Evolutionary conservation across 768 basidiomycete genomes (phyloP), one percentile per base, ranked within the genome.

Genomic region (Hypholoma fasciculare): DNA sequence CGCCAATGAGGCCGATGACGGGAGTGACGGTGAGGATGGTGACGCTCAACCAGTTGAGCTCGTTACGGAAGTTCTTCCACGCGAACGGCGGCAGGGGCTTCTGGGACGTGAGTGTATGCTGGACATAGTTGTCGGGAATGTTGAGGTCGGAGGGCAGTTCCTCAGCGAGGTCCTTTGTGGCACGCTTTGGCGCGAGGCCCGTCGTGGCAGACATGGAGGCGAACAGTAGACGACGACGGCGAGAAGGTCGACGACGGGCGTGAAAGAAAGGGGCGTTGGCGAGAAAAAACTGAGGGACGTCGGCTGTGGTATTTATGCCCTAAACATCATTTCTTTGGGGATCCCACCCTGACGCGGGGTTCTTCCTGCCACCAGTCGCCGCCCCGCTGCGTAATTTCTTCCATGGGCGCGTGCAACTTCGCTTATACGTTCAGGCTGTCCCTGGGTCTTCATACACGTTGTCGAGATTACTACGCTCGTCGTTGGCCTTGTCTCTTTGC

Each of bases 41-140:
- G 67, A 90, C 81, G 65, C 83, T 88, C 65, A 95, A 80, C 84
- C 87, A 96, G 72, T 90, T 86, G 63, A 94, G 74, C 67, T 92
- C 88, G 20, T 75, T 75, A 65, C 71, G 61, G 54, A 82, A 68
- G 66, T 87, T 92, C 27, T 74, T 68, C 83, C 80, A 84, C 4
- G 78, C 76, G 61, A 92, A 74, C 1, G 89, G 89, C 0, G 90
- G 90, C 11, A 88, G 78, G 3, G 86, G 67, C 67, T 88, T 89
- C 58, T 82, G 78, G 36, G 82, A 86, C 64, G 82, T 83, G 67
- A 93, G 79, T 4, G 87, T 90, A 71, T 89, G 81, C 20, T 85
- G 76, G 69, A 93, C 90, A 66, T 92, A 93, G 78, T 93, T 92
- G 73, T 92, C 90, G 14, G 89, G 88, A 58, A 91, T 85, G 67